Evolutionary conservation across 768 basidiomycete species (phyloP), one percentile per base, ranked within the genome.

Genomic region (Pisolithus albus): DNA sequence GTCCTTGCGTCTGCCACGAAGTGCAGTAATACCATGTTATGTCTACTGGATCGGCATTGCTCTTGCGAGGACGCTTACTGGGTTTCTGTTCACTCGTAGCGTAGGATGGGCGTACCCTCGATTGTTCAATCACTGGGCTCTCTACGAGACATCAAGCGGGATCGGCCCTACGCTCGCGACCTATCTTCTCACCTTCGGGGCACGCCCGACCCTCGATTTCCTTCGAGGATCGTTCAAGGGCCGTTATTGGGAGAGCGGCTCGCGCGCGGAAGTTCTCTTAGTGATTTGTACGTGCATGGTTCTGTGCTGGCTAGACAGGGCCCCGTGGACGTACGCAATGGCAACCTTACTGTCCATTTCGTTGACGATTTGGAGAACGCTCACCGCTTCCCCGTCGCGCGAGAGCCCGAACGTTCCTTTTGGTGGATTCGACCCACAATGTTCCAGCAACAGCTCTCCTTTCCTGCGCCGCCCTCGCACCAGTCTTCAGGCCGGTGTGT

Each of bases 301-400:
- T 5, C 50, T 66, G 9, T 37, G 50, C 34, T 61, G 48, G 56
- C 52, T 74, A 19, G 74, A 74, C 38, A 48, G 63, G 13, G 62
- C 68, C 5, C 71, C 72, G 8, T 75, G 73, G 72, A 74, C 72
- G 21, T 75, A 75, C 40, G 56, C 59, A 2, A 48, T 63, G 21
- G 64, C 67, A 2, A 41, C 68, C 13, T 44, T 66, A 11, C 58
- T 62, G 13, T 65, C 64, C 5, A 30, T 63, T 10, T 51, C 62
- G 13, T 41, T 62, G 9, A 47, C 59, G n/a, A 11, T 65, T 19
- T n/a, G 55, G 11, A 58, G 52, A 30, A 37, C 53, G 9, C 2
- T 46, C 5, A 37, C 50, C 32, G 4, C 24, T 23, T 13, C 19
- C 34, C 49, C 32, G 16, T 18, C 37, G 28, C 50, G 46, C 2